These are phyloP conservation scores for Jatropha curcas DNA, from an alignment of 345 rosid species.

Conservation along the genomic window DNA sequence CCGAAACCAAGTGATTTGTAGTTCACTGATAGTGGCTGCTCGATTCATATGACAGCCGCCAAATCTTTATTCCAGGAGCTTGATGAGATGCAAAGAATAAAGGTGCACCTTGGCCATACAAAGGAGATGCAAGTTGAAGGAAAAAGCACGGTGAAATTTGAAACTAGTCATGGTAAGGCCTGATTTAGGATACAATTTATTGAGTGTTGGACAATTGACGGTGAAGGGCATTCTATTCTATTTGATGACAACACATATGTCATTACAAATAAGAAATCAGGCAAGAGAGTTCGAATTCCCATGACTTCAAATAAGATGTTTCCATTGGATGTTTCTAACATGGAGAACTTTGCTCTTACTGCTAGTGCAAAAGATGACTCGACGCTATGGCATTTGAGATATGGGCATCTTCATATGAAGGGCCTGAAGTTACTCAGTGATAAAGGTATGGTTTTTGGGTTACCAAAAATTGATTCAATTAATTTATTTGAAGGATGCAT, in stretches of 20 bases:
- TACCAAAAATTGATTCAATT: too few relatives aligned
- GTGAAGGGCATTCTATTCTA: not conserved
- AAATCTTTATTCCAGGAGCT: not conserved
- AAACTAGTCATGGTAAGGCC: not conserved
- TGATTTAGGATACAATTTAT: not conserved
- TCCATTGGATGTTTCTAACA: not conserved
- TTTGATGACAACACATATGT: not conserved
- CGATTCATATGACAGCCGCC: slow-evolving; percentile 2
- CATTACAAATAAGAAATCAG: not conserved
- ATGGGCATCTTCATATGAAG: too few relatives aligned
- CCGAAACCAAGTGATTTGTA: not conserved
- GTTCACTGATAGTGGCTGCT: not conserved
- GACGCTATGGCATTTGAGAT: too few relatives aligned
- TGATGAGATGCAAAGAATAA: not conserved
- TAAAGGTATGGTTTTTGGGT: too few relatives aligned
- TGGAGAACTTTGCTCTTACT: not conserved
- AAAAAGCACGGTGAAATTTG: not conserved
- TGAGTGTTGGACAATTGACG: not conserved
- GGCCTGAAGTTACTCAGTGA: too few relatives aligned
- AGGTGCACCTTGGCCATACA: slow-evolving; percentile 8
- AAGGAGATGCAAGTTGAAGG: slow-evolving; percentile 5
- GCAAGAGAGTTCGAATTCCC: not conserved
- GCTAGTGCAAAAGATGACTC: too few relatives aligned
- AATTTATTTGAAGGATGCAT: too few relatives aligned
- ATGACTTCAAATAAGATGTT: not conserved